Evolutionary conservation across 805 yeast species (phyloP).

Genomic region (Lachancea nothofagi): DNA sequence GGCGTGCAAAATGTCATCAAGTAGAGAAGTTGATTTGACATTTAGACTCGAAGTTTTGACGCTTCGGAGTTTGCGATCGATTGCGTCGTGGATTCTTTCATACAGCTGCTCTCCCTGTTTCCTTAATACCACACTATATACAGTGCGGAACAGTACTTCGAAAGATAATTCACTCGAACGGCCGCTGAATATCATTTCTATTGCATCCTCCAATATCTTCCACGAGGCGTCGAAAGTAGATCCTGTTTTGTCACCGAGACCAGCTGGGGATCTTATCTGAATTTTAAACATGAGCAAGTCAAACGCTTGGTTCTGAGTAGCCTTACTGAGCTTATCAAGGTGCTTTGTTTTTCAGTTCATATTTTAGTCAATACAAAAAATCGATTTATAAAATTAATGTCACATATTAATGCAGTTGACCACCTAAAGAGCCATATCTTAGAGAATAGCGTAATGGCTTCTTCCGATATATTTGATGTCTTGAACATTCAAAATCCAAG

Average conservation of each 20-base stretch:
- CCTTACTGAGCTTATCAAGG: no score
- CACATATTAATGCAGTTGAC: not conserved
- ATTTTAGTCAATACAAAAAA: no score
- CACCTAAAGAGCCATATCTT: not conserved
- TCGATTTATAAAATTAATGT: no score
- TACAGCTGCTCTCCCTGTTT: constrained; percentile 64
- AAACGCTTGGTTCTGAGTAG: no score
- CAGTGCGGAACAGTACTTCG: constrained; percentile 74
- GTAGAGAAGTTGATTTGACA: constrained; percentile 31
- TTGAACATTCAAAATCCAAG: constrained; percentile 49
- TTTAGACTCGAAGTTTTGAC: constrained; percentile 13
- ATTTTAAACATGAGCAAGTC: constrained; percentile 9
- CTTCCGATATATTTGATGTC: constrained; percentile 71
- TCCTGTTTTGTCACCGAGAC: not conserved
- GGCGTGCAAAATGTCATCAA: constrained; percentile 32
- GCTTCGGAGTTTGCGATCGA: constrained; percentile 43
- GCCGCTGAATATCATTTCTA: constrained; percentile 62
- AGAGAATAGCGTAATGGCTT: constrained; percentile 27
- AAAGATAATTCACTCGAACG: constrained; percentile 72
- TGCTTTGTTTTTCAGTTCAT: no score
- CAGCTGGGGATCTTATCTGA: constrained; percentile 6
- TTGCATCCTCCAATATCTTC: constrained; percentile 60
- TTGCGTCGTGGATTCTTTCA: constrained; percentile 47
- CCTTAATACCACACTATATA: constrained; percentile 68
- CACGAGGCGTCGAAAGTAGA: constrained; percentile 57